phyloP scores from a whole-genome alignment of 176 grass and related monocot species.

The Oryza meridionalis region DNA sequence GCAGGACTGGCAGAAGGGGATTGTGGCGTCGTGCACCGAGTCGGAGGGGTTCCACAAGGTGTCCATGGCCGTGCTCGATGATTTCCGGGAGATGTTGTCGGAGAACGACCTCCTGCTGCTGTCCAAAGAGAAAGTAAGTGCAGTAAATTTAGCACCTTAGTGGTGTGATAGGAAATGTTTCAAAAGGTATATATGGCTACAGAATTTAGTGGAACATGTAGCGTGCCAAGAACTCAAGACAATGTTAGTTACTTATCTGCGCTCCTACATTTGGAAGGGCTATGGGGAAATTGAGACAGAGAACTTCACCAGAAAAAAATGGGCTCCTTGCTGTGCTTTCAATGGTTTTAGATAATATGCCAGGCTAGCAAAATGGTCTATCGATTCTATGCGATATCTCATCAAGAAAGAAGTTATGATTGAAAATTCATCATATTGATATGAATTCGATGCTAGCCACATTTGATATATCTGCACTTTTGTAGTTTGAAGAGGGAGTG shows the following conservation, averaged over 20 bases:
- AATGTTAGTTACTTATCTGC: neutral
- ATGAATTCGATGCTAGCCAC: neutral
- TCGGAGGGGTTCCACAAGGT: constrained; percentile 84
- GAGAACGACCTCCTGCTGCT: constrained; percentile 96
- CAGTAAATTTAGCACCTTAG: neutral
- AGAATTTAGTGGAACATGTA: neutral
- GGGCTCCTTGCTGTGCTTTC: neutral
- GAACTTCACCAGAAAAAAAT: neutral
- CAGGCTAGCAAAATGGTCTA: neutral
- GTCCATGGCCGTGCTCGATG: constrained; percentile 55
- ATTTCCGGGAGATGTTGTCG: constrained; percentile 55
- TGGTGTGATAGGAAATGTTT: neutral
- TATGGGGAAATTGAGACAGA: neutral
- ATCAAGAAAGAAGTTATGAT: neutral
- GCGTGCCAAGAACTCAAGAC: neutral
- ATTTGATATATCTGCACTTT: constrained; percentile 30
- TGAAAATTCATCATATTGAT: neutral
- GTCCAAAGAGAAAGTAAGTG: constrained; percentile 76
- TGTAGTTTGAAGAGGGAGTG: constrained; percentile 71
- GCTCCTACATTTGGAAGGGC: constrained; percentile 12
- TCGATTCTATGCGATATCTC: neutral
- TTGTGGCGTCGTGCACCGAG: constrained; percentile 45
- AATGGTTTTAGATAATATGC: neutral
- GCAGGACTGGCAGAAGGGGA: constrained; percentile 75
- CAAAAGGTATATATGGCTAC: neutral